phyloP scores from a whole-genome alignment of 2,329 filamentous ascomycete species.

The Paraconiothyrium brasiliense region DNA sequence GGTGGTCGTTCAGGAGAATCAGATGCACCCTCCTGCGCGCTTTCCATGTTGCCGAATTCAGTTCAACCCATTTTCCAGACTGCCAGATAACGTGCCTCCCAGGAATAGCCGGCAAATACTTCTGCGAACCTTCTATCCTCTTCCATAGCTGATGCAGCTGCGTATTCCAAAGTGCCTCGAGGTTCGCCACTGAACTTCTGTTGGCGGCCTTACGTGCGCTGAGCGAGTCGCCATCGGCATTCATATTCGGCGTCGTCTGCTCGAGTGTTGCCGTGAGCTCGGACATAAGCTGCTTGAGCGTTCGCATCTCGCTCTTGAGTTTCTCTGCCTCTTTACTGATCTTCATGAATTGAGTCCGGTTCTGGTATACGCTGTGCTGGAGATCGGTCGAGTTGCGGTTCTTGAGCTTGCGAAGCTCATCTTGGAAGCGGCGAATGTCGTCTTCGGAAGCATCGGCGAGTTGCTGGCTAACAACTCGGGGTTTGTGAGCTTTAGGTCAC shows the following conservation, averaged over 20 bases:
- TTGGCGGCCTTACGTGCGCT: constrained; percentile 71
- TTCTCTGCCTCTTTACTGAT: constrained; percentile 99
- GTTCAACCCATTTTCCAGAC: constrained; percentile 91
- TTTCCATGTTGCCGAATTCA: constrained; percentile 98
- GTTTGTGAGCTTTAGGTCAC: constrained; percentile 14
- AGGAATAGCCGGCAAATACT: constrained; percentile 88
- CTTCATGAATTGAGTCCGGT: constrained; percentile 97
- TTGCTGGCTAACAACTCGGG: constrained; percentile 69
- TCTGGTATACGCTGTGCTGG: constrained; percentile 96
- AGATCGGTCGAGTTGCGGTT: constrained; percentile 81
- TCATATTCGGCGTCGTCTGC: constrained; percentile 56
- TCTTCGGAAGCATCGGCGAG: constrained; percentile 87
- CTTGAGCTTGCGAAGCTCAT: constrained; percentile 78
- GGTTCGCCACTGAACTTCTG: constrained; percentile 84
- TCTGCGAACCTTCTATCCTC: constrained; percentile 96
- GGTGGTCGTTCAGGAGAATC: constrained; percentile 91
- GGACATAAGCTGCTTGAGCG: constrained; percentile 87
- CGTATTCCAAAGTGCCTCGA: constrained; percentile 73
- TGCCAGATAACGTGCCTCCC: constrained; percentile 96
- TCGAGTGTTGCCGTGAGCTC: constrained; percentile 72
- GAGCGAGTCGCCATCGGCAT: constrained; percentile 46
- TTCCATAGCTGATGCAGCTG: constrained; percentile 88
- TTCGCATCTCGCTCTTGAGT: constrained; percentile 94
- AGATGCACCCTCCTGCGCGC: constrained; percentile 88
- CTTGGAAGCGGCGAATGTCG: constrained; percentile 84